Conservation (phyloP, 1,139 yeast genomes). For the Yamadazyma triangularis region DNA sequence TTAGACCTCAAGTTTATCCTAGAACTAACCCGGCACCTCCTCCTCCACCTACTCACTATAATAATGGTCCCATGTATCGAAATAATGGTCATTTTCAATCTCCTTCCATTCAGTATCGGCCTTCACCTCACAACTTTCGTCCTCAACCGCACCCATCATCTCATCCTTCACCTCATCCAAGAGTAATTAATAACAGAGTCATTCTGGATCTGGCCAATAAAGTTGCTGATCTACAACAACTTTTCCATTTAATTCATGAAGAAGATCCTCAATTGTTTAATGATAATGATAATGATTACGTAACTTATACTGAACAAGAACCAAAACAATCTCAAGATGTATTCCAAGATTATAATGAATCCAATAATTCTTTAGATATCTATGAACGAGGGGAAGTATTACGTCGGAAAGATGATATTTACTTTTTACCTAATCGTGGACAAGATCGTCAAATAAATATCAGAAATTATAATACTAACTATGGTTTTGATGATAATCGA, state of each 20-base stretch:
- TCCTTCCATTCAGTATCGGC: background rate
- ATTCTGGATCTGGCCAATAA: conserved; percentile 7
- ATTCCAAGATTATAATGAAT: conserved; percentile 1
- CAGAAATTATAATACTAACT: conserved; percentile 43
- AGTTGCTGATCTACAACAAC: conserved; percentile 14
- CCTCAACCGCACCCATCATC: background rate
- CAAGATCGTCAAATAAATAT: conserved; percentile 31
- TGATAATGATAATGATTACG: conserved; percentile 4
- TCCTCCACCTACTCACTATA: background rate
- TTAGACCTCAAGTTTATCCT: background rate
- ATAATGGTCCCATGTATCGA: background rate
- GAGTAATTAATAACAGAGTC: background rate
- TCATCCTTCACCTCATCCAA: background rate
- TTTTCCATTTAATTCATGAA: conserved; percentile 16
- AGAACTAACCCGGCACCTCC: conserved; percentile 1
- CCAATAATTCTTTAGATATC: conserved; percentile 25
- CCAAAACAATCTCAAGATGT: conserved; percentile 8
- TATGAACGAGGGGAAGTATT: conserved; percentile 53
- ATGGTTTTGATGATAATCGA: conserved; percentile 69
- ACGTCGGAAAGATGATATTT: conserved; percentile 36
- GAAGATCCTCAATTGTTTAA: conserved; percentile 21
- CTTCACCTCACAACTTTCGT: background rate
- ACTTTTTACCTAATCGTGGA: conserved; percentile 27
- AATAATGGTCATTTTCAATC: background rate
- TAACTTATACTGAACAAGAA: conserved; percentile 2